Evolutionary conservation across 148 eudicot species (phyloP), one percentile per base, ranked within the genome.

Genomic region (Mesembryanthemum crystallinum): DNA sequence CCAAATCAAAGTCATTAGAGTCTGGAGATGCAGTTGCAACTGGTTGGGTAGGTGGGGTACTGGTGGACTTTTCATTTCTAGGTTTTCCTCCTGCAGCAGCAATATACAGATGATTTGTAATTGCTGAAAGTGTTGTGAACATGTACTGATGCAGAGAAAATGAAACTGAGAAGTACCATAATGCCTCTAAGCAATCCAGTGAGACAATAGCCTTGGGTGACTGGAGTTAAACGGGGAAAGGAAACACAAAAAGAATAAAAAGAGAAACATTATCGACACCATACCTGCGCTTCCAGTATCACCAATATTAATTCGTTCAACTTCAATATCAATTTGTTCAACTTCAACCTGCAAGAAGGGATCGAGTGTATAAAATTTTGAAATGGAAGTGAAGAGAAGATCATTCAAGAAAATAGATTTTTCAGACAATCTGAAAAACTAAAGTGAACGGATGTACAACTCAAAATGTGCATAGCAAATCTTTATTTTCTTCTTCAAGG

Each of bases 321-420:
- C 89, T 80, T 95, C 97, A 77, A 88, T 78, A 73, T 91, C 97
- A 67, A 91, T 87, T 76, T 86, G 86, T 82, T 95, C 98, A 78
- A 92, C 89, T 80, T 95, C 97, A 77, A 88, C 90, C 98, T 95
- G 87, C 64, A 82, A 73, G 12, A 47, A 64, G 7, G 23, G 30
- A 47, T 75, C 2, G 18, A 51, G 30, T 21, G 9, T 23, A 2
- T 52, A 18, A 37, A 69, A 17, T 29, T 5, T 37, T 66, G 47
- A 39, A 54, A 39, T 13, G 21, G 23, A 23, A 58, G 58, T 33
- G 23, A 68, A 37, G 55, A 12, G 28, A 69, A 42, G 43, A 68
- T 27, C 7, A 67, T 10, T 7, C 25, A 25, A 23, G 3, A 21
- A 43, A 49, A 27, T 55, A 76, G 27, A 66, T 27, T 11, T 15